phyloP scores from a whole-genome alignment of 2,329 filamentous ascomycete species.

The Metarhizium brunneum region DNA sequence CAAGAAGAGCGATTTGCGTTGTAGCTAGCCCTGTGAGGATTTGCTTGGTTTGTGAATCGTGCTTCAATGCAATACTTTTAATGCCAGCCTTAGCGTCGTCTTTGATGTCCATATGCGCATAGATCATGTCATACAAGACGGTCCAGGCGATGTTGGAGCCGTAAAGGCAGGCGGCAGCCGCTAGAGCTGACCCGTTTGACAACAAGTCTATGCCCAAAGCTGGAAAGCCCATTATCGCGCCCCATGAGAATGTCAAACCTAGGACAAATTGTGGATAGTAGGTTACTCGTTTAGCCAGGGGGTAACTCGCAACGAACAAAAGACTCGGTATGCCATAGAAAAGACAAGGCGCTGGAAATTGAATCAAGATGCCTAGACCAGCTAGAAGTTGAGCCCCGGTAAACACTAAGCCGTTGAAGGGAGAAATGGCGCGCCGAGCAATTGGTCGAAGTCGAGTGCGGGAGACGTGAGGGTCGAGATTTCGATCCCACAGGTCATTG shows the following conservation, averaged over 20 bases:
- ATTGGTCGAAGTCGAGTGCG: slow-evolving; percentile 73
- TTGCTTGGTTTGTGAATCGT: slow-evolving; percentile 67
- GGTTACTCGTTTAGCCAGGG: slow-evolving; percentile 75
- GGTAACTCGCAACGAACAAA: slow-evolving; percentile 64
- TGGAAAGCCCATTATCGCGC: slow-evolving; percentile 79
- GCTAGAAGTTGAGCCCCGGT: slow-evolving; percentile 65
- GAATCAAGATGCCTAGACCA: slow-evolving; percentile 64
- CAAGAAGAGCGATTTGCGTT: slow-evolving; percentile 60
- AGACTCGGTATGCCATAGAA: slow-evolving; percentile 71
- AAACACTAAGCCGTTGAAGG: slow-evolving; percentile 62
- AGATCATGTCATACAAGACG: slow-evolving; percentile 84
- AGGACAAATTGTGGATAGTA: slow-evolving; percentile 81
- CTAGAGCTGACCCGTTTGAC: slow-evolving; percentile 49
- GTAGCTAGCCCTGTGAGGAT: slow-evolving; percentile 63
- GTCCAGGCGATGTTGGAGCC: slow-evolving; percentile 78
- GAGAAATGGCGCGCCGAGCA: slow-evolving; percentile 66
- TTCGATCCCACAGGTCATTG: slow-evolving; percentile 85
- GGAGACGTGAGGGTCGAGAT: slow-evolving; percentile 71
- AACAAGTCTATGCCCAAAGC: slow-evolving; percentile 72
- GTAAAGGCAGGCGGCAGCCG: slow-evolving; percentile 62
- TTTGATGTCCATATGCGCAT: slow-evolving; percentile 84
- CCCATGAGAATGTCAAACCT: slow-evolving; percentile 82
- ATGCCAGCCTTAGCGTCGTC: slow-evolving; percentile 82
- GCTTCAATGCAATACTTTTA: slow-evolving; percentile 77
- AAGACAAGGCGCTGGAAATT: slow-evolving; percentile 65